Evolutionary conservation across 768 basidiomycete species (phyloP).

Genomic region (Cantharellus cinnabarinus): DNA sequence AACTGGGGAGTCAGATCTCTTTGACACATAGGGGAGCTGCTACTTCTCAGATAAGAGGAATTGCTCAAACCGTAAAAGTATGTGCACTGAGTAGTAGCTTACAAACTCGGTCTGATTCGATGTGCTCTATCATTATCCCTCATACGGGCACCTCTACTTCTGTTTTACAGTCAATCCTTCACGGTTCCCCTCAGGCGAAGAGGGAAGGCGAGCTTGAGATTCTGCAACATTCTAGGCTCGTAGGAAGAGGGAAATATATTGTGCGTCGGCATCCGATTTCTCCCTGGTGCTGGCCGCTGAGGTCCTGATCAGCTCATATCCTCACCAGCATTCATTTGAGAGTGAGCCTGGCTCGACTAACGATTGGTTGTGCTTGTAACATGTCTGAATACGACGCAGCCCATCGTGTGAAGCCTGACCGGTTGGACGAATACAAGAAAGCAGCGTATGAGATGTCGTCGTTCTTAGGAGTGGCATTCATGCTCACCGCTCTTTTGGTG

Average conservation of each 20-base stretch:
- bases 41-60: background rate
- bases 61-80: background rate
- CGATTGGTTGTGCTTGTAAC: no score
- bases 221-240: constrained; percentile 68
- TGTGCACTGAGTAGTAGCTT: background rate
- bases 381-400: background rate
- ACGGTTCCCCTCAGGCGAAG: constrained; percentile 86
- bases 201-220: constrained; percentile 54
- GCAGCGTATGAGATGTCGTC: constrained; percentile 42
- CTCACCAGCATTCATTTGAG: constrained; percentile 48
- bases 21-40: no score
- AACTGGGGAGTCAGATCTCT: no score
- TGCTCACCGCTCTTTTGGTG: constrained; percentile 5
- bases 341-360: constrained; percentile 25
- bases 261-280: background rate
- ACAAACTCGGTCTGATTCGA: no score
- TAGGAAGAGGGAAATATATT: constrained; percentile 86
- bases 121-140: no score
- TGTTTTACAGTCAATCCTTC: constrained; percentile 46
- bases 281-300: background rate
- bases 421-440: constrained; percentile 63
- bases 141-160: background rate
- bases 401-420: constrained; percentile 71
- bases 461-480: background rate
- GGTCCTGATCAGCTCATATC: background rate